phyloP scores from a whole-genome alignment of 768 basidiomycete species.

The Pilatotrama ljubarskyi region DNA sequence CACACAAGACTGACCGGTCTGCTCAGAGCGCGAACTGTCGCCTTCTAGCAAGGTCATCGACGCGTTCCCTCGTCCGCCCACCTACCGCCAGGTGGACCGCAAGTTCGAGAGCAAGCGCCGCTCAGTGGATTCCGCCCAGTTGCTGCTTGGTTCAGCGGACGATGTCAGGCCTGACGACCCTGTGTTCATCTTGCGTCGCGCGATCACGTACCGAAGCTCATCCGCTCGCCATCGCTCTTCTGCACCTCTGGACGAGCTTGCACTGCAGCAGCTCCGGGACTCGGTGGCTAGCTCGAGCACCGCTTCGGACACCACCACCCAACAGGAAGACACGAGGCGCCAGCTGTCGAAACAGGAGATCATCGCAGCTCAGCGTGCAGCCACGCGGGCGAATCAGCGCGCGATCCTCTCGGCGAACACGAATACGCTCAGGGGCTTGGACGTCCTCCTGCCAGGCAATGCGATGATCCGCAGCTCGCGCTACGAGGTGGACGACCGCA shows the following conservation, averaged over 20 bases:
- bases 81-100: conserved; percentile 62
- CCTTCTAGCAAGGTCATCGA: conserved; percentile 86
- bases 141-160: conserved; percentile 67
- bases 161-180: conserved; percentile 87
- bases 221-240: conserved; percentile 71
- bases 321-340: conserved; percentile 40
- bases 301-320: conserved; percentile 44
- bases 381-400: conserved; percentile 80
- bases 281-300: conserved; percentile 58
- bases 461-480: conserved; percentile 84
- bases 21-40: conserved; percentile 70
- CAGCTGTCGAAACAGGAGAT: conserved; percentile 77
- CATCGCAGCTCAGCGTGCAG: conserved; percentile 90
- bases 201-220: conserved; percentile 69
- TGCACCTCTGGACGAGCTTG: conserved; percentile 82
- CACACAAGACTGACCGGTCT: too few relatives aligned
- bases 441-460: conserved; percentile 83
- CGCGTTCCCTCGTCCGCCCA: conserved; percentile 74
- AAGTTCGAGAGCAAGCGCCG: conserved; percentile 74
- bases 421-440: conserved; percentile 85
- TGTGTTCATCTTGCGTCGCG: conserved; percentile 84
- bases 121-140: conserved; percentile 77
- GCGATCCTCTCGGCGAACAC: conserved; percentile 83
- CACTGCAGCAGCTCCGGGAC: conserved; percentile 69
- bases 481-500: conserved; percentile 64